Percentiles rank a stretch among this genome's conserved stretches.
These are phyloP conservation scores for Botryosphaeria dothidea DNA, from an alignment of 2,329 filamentous ascomycete species.

Conservation along the genomic window DNA sequence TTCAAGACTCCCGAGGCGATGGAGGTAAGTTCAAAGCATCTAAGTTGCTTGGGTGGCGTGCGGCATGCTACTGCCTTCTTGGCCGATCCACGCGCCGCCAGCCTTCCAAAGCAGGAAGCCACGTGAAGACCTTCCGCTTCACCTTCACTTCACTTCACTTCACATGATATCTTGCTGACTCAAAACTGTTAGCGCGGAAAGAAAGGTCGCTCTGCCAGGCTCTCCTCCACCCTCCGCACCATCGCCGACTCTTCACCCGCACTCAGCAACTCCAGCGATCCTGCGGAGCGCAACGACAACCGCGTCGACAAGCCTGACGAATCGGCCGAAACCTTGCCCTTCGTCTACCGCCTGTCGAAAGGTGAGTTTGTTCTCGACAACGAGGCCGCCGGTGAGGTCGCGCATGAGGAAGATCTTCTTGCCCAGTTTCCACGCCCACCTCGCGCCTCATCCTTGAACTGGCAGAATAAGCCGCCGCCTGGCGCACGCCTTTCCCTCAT, in stretches of 20 bases:
- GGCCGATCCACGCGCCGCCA: not conserved
- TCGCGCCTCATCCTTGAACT: conserved; percentile 6
- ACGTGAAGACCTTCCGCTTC: not conserved
- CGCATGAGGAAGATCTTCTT: not conserved
- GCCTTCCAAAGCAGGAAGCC: not conserved
- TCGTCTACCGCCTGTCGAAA: not conserved
- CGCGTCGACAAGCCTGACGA: not conserved
- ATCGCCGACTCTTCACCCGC: conserved; percentile 8
- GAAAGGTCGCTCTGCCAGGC: not conserved
- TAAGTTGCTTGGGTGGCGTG: no score
- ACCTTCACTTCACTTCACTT: not conserved
- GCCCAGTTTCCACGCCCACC: not conserved
- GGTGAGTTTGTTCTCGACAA: not conserved
- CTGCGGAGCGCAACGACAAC: not conserved
- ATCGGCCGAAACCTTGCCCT: not conserved
- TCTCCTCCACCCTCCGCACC: not conserved
- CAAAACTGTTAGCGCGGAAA: not conserved
- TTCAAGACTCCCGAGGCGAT: not conserved
- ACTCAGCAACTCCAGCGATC: not conserved
- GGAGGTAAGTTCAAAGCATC: not conserved
- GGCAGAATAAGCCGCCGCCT: not conserved
- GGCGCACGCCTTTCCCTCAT: conserved; percentile 1
- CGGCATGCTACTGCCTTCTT: not conserved
- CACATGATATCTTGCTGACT: not conserved
- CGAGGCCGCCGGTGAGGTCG: not conserved